Evolutionary conservation across 1,139 yeast species (phyloP).

Genomic region (Pichia sp.): DNA sequence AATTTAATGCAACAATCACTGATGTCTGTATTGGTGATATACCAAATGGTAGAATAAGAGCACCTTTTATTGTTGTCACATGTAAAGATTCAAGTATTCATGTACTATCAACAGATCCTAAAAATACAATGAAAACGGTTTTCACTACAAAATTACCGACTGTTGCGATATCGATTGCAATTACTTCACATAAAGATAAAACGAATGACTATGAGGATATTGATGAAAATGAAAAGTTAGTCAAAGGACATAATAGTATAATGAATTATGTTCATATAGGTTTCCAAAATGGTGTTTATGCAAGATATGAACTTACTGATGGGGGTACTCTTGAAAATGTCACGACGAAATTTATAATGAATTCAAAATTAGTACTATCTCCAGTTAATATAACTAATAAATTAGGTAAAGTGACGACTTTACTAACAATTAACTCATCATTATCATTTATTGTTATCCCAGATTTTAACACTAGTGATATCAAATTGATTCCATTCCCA

Average conservation of each 20-base stretch:
- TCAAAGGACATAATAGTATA: conserved; percentile 4
- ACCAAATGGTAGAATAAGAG: conserved; percentile 41
- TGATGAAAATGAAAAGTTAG: conserved; percentile 7
- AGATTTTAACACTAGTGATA: conserved; percentile 20
- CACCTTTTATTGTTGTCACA: conserved; percentile 62
- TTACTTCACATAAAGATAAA: conserved; percentile 35
- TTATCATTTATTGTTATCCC: conserved; percentile 11
- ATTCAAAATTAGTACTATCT: conserved; percentile 28
- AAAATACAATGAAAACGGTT: conserved; percentile 54
- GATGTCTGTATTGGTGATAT: conserved; percentile 53
- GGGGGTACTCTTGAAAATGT: conserved; percentile 63
- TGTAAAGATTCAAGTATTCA: conserved; percentile 66
- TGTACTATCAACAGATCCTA: conserved; percentile 58
- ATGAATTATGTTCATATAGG: conserved; percentile 57
- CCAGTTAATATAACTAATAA: conserved; percentile 34
- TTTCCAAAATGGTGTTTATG: conserved; percentile 73
- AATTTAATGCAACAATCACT: conserved; percentile 47
- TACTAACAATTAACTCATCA: conserved; percentile 6
- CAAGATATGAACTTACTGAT: conserved; percentile 51
- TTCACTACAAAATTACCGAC: conserved; percentile 67
- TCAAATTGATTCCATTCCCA: conserved; percentile 39
- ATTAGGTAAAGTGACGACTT: not conserved
- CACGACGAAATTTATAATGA: conserved; percentile 68
- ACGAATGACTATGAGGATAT: conserved; percentile 10
- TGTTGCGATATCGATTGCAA: conserved; percentile 43